Percentiles rank a stretch among this genome's conserved stretches.
phyloP scores from a whole-genome alignment of 179 eudicot species.

The Beta corolliflora region DNA sequence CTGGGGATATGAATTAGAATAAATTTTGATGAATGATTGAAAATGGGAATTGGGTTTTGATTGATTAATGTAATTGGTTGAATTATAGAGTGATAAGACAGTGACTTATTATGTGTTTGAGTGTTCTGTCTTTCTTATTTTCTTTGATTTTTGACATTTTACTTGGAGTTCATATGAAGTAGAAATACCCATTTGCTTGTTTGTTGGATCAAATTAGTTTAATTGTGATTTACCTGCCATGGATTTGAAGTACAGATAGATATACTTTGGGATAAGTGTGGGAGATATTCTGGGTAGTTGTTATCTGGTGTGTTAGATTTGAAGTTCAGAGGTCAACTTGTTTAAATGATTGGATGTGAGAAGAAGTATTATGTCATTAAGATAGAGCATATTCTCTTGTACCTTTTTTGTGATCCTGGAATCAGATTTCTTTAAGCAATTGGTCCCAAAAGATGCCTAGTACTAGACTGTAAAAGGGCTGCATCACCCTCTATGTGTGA shows the following conservation, averaged over 20 bases:
- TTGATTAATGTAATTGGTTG: not conserved
- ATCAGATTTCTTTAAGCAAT: slow-evolving; percentile 1
- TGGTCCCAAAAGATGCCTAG: slow-evolving; percentile 18
- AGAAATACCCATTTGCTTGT: not conserved
- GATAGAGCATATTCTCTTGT: slow-evolving; percentile 16
- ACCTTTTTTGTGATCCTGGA: slow-evolving; percentile 14
- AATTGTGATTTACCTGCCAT: slow-evolving; percentile 2
- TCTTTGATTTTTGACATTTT: not conserved
- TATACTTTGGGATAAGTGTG: not conserved
- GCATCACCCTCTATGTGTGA: not conserved
- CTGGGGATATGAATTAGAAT: not conserved
- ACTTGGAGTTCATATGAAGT: not conserved
- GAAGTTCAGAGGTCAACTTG: not conserved
- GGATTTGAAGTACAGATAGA: not conserved
- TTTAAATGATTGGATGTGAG: slow-evolving; percentile 7
- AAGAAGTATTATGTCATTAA: slow-evolving; percentile 6
- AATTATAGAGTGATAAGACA: slow-evolving; percentile 8
- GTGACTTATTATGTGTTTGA: not conserved
- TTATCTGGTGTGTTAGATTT: slow-evolving; percentile 9
- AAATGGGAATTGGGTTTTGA: not conserved
- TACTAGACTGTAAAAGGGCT: slow-evolving; percentile 3
- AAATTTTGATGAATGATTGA: not conserved
- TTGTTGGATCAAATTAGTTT: not conserved
- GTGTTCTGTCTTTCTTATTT: not conserved
- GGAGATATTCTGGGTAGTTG: not conserved